These are phyloP conservation scores for Thraustochytrium sp. DNA, from an alignment of 352 stramenopile genomes.

Conservation along the genomic window DNA sequence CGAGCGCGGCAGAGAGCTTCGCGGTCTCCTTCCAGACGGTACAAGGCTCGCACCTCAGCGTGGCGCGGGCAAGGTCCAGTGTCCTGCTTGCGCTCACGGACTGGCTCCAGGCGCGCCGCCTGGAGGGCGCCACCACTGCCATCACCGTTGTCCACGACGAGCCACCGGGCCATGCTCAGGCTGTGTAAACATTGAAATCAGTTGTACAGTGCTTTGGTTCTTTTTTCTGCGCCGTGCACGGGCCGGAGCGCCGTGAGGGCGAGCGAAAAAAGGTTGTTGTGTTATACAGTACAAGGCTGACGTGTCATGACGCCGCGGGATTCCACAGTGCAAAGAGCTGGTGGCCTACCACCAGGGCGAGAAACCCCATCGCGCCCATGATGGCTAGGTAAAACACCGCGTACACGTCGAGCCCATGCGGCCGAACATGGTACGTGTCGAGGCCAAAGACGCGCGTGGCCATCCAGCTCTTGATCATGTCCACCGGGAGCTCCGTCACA, in stretches of 20 bases:
- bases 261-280: too few relatives aligned
- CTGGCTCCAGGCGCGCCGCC: not conserved
- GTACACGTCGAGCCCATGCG: not conserved
- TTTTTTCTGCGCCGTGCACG: too few relatives aligned
- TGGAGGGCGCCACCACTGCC: too few relatives aligned
- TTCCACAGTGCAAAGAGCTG: not conserved
- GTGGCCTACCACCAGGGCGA: not conserved
- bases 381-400: not conserved
- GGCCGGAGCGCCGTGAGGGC: too few relatives aligned
- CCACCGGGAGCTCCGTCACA: not conserved
- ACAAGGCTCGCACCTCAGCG: not conserved
- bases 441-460: conserved; percentile 13
- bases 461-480: conserved; percentile 7
- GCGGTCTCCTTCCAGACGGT: not conserved
- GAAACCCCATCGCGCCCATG: not conserved
- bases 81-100: not conserved
- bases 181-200: too few relatives aligned
- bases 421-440: not conserved
- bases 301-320: too few relatives aligned
- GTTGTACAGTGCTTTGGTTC: too few relatives aligned
- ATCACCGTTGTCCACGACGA: too few relatives aligned
- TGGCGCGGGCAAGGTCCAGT: not conserved
- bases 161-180: too few relatives aligned
- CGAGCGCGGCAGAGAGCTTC: not conserved
- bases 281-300: too few relatives aligned